These are phyloP conservation scores for Triticum urartu DNA, from an alignment of 176 grass and related monocot species.

Conservation along the genomic window DNA sequence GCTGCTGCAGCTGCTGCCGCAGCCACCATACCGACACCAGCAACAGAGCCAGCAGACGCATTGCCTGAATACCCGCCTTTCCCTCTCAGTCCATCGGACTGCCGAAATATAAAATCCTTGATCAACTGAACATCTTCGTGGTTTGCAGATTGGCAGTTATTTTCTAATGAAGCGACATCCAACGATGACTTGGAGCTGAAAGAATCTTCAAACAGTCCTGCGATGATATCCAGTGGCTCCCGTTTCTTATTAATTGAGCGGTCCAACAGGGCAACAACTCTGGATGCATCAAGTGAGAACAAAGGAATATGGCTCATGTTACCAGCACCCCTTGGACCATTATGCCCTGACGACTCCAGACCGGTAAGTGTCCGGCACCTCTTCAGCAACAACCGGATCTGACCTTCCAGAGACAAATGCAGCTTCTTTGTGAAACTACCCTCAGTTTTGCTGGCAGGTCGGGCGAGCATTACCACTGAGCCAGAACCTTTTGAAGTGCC, in stretches of 20 bases:
- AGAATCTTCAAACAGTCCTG: constrained; percentile 59
- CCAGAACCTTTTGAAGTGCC: constrained; percentile 46
- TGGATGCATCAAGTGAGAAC: constrained; percentile 87
- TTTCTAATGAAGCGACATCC: constrained; percentile 71
- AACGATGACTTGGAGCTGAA: constrained; percentile 51
- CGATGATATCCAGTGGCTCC: constrained; percentile 59
- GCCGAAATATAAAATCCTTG: constrained; percentile 85
- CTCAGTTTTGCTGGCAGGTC: constrained; percentile 51
- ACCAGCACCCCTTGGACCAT: constrained; percentile 55
- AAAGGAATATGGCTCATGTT: constrained; percentile 58
- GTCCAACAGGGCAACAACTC: constrained; percentile 52
- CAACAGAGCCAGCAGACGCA: constrained; percentile 56
- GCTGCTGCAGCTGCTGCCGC: constrained; percentile 83
- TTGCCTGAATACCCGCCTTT: constrained; percentile 63
- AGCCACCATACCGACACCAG: constrained; percentile 80
- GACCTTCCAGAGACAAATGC: constrained; percentile 72
- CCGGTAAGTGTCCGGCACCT: constrained; percentile 59
- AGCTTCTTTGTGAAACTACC: constrained; percentile 57
- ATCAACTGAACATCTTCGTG: constrained; percentile 81
- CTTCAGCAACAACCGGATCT: constrained; percentile 82
- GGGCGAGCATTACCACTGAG: constrained; percentile 60
- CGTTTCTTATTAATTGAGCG: constrained; percentile 53
- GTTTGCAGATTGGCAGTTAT: constrained; percentile 46
- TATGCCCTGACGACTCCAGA: constrained; percentile 50
- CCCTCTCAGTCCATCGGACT: constrained; percentile 77